A percentile compares a stretch with the other conserved stretches of the same genome.
Evolutionary conservation across 2,329 filamentous ascomycete genomes (phyloP).

Genomic region (Chaetothyriales sp.): DNA sequence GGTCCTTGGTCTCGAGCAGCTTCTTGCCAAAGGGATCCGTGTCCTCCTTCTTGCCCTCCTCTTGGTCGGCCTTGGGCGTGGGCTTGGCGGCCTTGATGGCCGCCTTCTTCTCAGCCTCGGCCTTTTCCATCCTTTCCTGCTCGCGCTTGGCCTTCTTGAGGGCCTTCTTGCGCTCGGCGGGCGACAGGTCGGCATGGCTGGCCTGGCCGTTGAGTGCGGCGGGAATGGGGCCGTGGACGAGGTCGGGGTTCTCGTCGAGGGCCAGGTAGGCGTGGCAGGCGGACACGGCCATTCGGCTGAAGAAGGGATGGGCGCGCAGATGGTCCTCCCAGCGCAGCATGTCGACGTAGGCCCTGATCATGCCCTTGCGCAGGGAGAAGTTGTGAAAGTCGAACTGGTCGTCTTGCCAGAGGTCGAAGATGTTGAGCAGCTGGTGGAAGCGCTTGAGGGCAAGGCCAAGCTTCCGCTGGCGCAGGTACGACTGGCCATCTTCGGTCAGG

Average conservation of each 20-base stretch:
- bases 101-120: constrained; percentile 70
- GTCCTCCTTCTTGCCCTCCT: constrained; percentile 70
- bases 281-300: constrained; percentile 65
- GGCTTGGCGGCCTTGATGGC: constrained; percentile 60
- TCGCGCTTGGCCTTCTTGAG: constrained; percentile 83
- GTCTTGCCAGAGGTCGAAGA: constrained; percentile 96
- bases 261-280: constrained; percentile 69
- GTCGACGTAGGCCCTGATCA: constrained; percentile 85
- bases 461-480: constrained; percentile 70
- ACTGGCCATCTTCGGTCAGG: constrained; percentile 85
- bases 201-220: constrained; percentile 42
- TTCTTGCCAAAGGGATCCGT: constrained; percentile 73
- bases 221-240: constrained; percentile 45
- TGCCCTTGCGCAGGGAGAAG: constrained; percentile 92
- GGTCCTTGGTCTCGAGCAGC: constrained; percentile 66
- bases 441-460: constrained; percentile 79
- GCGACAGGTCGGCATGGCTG: constrained; percentile 38
- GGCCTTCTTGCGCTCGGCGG: constrained; percentile 68
- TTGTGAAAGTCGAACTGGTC: constrained; percentile 98
- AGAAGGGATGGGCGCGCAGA: constrained; percentile 85
- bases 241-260: constrained; percentile 60
- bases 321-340: constrained; percentile 95
- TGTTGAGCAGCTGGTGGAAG: constrained; percentile 74
- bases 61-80: constrained; percentile 43
- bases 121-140: constrained; percentile 57